phyloP scores from a whole-genome alignment of 306 rosid genomes.

The Sindora glabra region DNA sequence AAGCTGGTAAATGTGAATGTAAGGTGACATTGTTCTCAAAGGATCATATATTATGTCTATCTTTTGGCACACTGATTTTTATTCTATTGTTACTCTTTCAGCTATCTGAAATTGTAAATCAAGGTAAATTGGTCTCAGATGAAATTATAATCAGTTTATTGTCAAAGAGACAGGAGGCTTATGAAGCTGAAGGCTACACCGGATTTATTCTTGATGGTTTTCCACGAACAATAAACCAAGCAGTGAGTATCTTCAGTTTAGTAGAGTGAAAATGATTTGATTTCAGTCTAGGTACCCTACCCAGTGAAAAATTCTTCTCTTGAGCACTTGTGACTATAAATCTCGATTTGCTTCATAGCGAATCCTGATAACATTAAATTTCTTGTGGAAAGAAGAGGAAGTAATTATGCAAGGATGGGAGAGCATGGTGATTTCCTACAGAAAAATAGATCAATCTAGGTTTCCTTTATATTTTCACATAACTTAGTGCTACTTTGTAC shows the following conservation, averaged over 20 bases:
- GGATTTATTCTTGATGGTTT: constrained; percentile 99
- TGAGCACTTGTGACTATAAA: neutral
- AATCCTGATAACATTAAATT: neutral
- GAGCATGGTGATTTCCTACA: neutral
- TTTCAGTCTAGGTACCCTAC: neutral
- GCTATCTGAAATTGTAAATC: constrained; percentile 85
- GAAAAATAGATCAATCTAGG: neutral
- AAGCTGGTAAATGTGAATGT: neutral
- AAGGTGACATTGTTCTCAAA: neutral
- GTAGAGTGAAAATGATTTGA: neutral
- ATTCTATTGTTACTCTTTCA: constrained; percentile 24
- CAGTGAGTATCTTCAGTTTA: constrained; percentile 53
- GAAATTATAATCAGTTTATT: constrained; percentile 73
- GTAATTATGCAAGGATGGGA: neutral
- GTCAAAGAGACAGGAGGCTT: constrained; percentile 74
- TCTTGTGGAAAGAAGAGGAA: neutral
- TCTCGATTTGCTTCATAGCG: neutral
- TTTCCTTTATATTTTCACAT: neutral
- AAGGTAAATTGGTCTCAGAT: constrained; percentile 88
- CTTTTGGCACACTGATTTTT: neutral
- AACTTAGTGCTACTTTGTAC: neutral
- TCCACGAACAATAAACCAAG: constrained; percentile 88
- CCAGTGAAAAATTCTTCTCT: neutral
- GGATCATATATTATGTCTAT: neutral
- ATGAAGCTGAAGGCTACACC: constrained; percentile 62